Percentiles rank a stretch among this genome's conserved stretches.
These are phyloP conservation scores for Scolecobasidium constrictum DNA, from an alignment of 2,329 filamentous ascomycete species.

Conservation along the genomic window DNA sequence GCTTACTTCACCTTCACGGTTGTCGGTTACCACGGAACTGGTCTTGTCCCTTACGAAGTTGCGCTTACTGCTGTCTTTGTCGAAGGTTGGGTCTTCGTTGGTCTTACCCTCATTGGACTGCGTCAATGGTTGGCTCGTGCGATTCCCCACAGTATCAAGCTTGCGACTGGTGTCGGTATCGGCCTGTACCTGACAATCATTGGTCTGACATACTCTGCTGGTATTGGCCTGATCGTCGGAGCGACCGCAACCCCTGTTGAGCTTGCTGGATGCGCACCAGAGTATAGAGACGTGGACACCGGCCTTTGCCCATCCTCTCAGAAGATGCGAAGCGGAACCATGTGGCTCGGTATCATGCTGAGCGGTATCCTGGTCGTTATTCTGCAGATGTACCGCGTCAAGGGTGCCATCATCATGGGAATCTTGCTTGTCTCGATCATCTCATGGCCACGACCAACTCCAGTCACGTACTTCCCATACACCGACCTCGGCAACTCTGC, in stretches of 20 bases:
- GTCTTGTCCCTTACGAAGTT: constrained; percentile 60
- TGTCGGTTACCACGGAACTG: constrained; percentile 66
- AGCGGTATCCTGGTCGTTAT: constrained; percentile 71
- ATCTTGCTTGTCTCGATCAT: constrained; percentile 79
- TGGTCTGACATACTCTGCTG: constrained; percentile 67
- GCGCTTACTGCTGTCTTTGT: constrained; percentile 82
- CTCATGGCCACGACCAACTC: constrained; percentile 70
- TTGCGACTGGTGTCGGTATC: constrained; percentile 77
- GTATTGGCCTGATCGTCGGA: constrained; percentile 69
- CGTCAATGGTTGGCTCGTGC: constrained; percentile 74
- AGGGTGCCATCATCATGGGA: constrained; percentile 75
- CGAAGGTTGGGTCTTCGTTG: constrained; percentile 78
- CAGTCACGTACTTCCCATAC: constrained; percentile 73
- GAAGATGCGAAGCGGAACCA: constrained; percentile 73
- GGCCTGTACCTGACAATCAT: constrained; percentile 72
- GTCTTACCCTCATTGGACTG: constrained; percentile 61
- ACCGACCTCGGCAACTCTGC: constrained; percentile 54
- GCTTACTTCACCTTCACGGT: constrained; percentile 79
- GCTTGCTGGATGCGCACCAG: constrained; percentile 59
- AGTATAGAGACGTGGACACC: constrained; percentile 15
- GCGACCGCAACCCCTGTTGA: constrained; percentile 57
- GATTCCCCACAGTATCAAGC: constrained; percentile 75
- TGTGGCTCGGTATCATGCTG: constrained; percentile 86
- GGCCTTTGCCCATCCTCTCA: constrained; percentile 51
- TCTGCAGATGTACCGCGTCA: constrained; percentile 76